A percentile compares a stretch with the other conserved stretches of the same genome.
Conservation (phyloP, 2,329 filamentous ascomycete species). For the Fusarium ambrosium region DNA sequence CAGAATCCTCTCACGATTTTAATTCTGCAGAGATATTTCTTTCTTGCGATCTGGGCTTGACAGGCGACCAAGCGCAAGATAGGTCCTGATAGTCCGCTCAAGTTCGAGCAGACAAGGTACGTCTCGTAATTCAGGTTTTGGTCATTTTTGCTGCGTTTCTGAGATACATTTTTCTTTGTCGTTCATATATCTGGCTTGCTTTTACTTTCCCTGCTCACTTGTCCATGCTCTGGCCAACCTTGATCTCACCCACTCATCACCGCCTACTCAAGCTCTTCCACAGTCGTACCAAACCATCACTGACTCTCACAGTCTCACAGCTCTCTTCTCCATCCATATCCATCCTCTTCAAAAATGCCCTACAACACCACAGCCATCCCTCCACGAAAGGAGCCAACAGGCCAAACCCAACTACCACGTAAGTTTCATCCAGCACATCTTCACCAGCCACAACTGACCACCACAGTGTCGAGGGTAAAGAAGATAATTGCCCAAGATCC, state of each 20-base stretch:
- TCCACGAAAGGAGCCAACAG: conserved; percentile 84
- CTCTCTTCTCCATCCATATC: background rate
- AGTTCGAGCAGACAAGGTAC: conserved; percentile 14
- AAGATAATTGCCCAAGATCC: conserved; percentile 93
- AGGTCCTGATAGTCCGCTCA: background rate
- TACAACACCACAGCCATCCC: conserved; percentile 90
- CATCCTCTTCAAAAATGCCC: conserved; percentile 71
- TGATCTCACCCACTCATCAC: background rate
- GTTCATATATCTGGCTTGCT: background rate
- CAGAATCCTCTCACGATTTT: background rate
- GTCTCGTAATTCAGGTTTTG: conserved; percentile 3
- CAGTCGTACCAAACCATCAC: conserved; percentile 4
- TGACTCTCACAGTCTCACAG: background rate
- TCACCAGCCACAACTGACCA: conserved; percentile 2
- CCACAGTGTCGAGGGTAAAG: conserved; percentile 89
- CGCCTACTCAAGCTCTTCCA: background rate
- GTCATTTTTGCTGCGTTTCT: background rate
- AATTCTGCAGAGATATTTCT: background rate
- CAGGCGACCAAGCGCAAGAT: background rate
- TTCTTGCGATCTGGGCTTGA: background rate
- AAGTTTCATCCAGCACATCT: conserved; percentile 55
- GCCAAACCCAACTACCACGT: conserved; percentile 88
- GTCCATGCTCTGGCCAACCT: background rate
- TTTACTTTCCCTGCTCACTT: background rate
- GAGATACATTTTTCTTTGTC: background rate